Percentiles rank a stretch among this genome's conserved stretches.
Evolutionary conservation across 73 alveolate genomes (phyloP).

Genomic region (Paramecium primaurelia): DNA sequence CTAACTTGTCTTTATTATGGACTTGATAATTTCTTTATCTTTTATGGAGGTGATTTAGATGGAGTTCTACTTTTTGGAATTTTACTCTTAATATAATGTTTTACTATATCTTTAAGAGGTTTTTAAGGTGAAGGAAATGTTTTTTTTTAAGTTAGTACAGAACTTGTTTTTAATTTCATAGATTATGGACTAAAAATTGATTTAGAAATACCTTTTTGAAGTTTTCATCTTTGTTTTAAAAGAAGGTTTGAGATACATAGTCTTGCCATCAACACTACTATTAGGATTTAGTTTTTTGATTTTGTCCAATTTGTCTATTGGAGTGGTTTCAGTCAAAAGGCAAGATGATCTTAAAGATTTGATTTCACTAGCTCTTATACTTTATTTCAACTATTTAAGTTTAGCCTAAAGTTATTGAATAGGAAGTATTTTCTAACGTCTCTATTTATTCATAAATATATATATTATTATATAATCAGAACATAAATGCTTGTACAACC

Average conservation of each 20-base stretch:
- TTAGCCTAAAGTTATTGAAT: neutral
- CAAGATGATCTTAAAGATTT: conserved; percentile 29
- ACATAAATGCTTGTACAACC: conserved; percentile 22
- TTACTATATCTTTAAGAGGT: conserved; percentile 4
- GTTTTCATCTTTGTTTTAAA: neutral
- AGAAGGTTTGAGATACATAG: neutral
- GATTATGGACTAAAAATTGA: neutral
- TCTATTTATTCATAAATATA: neutral
- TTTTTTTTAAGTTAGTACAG: neutral
- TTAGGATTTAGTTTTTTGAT: neutral
- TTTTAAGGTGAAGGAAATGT: neutral
- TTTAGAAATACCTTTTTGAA: neutral
- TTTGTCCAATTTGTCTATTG: neutral
- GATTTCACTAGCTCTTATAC: neutral
- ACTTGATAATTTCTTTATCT: neutral
- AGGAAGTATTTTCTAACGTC: conserved; percentile 19
- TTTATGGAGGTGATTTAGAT: neutral
- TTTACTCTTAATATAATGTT: neutral
- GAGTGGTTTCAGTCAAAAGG: conserved; percentile 13
- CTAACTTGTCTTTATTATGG: neutral
- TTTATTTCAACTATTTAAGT: neutral
- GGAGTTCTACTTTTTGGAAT: neutral
- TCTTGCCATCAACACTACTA: neutral
- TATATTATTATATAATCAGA: neutral
- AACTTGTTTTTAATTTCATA: neutral